phyloP scores from a whole-genome alignment of 1,139 yeast species.

The Yamadazyma pseudoaaseri region DNA sequence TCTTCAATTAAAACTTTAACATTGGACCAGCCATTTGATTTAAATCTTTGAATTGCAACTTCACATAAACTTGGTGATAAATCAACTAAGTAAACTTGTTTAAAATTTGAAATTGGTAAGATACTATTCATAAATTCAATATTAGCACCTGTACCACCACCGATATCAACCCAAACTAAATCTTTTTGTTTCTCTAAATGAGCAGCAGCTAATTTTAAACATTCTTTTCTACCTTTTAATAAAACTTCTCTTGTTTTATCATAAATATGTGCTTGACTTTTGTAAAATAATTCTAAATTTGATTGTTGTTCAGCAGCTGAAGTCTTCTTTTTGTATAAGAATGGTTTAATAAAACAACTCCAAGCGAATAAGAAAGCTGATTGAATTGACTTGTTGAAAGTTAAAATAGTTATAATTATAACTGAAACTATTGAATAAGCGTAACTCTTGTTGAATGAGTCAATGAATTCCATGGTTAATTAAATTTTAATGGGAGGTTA shows the following conservation, averaged over 20 bases:
- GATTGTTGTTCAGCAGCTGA: slow-evolving; percentile 46
- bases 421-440: slow-evolving; percentile 10
- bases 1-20: slow-evolving; percentile 73
- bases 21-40: slow-evolving; percentile 51
- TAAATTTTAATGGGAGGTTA: too few species aligned
- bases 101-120: slow-evolving; percentile 52
- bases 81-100: slow-evolving; percentile 70
- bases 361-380: slow-evolving; percentile 39
- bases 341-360: slow-evolving; percentile 71
- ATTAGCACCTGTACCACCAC: slow-evolving; percentile 85
- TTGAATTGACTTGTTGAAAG: slow-evolving; percentile 24
- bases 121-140: slow-evolving; percentile 70
- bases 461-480: slow-evolving; percentile 9
- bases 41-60: slow-evolving; percentile 63
- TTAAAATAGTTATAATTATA: slow-evolving; percentile 16
- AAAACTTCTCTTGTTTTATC: slow-evolving; percentile 66
- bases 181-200: slow-evolving; percentile 47
- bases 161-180: slow-evolving; percentile 79
- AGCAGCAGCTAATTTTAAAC: slow-evolving; percentile 56
- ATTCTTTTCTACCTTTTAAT: slow-evolving; percentile 69
- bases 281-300: slow-evolving; percentile 69
- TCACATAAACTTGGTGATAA: slow-evolving; percentile 74
- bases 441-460: slow-evolving; percentile 7
- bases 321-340: slow-evolving; percentile 34
- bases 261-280: slow-evolving; percentile 73